Evolutionary conservation across 306 rosid species (phyloP).

Genomic region (Gleditsia sinensis): DNA sequence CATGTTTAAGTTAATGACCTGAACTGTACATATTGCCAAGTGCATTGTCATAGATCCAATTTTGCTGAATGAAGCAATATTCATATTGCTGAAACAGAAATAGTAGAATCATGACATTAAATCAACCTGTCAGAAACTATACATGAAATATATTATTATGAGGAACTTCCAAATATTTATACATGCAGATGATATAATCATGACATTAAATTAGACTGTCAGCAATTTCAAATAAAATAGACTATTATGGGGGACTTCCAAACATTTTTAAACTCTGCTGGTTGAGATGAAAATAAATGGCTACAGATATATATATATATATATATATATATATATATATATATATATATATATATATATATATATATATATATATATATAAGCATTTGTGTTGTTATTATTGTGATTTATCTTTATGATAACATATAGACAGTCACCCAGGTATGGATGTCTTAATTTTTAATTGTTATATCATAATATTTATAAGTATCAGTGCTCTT

Average conservation of each 20-base stretch:
- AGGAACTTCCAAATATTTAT: conserved; percentile 1
- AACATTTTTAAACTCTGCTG: conserved; percentile 7
- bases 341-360: too few species aligned
- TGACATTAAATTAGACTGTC: conserved; percentile 13
- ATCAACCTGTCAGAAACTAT: conserved; percentile 10
- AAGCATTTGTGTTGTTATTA: not conserved
- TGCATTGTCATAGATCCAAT: not conserved
- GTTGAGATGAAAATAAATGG: conserved; percentile 20
- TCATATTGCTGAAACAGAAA: conserved; percentile 14
- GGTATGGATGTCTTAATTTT: conserved; percentile 11
- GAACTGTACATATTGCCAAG: too few species aligned
- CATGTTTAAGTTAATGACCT: conserved; percentile 18
- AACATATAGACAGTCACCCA: not conserved
- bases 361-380: too few species aligned
- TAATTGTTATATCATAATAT: conserved; percentile 26
- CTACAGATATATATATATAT: conserved; percentile 26
- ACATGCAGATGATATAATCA: conserved; percentile 12
- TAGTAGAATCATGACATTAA: conserved; percentile 19
- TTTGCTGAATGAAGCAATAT: not conserved
- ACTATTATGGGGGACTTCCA: conserved; percentile 1
- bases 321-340: too few species aligned
- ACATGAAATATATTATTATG: conserved; percentile 22
- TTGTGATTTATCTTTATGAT: not conserved
- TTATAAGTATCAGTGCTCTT: conserved; percentile 48
- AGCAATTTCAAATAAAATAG: conserved; percentile 11